phyloP scores from a whole-genome alignment of 768 basidiomycete genomes.

The Tylopilus balloui region DNA sequence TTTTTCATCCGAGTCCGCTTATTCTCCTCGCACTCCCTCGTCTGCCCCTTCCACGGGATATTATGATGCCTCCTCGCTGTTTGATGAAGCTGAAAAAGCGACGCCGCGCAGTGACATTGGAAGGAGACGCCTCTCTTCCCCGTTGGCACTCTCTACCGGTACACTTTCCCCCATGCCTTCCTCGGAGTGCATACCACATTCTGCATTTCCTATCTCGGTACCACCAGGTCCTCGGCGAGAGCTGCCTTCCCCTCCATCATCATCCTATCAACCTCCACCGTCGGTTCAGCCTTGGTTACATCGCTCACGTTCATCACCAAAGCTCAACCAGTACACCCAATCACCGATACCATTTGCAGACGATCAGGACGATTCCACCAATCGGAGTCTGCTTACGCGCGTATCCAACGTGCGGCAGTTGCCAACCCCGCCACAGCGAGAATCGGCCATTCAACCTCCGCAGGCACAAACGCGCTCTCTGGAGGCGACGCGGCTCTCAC shows the following conservation, averaged over 20 bases:
- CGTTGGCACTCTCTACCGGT: slow-evolving; percentile 19
- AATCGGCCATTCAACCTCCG: slow-evolving; percentile 12
- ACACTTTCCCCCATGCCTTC: slow-evolving; percentile 29
- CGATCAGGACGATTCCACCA: slow-evolving; percentile 15
- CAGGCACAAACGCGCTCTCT: slow-evolving; percentile 8
- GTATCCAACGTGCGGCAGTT: slow-evolving; percentile 29
- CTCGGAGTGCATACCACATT: slow-evolving; percentile 26
- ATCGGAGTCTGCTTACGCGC: slow-evolving; percentile 14
- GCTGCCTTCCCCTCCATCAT: slow-evolving; percentile 30
- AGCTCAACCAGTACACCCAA: slow-evolving; percentile 20
- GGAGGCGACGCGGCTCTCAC: slow-evolving; percentile 25
- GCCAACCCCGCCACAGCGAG: slow-evolving; percentile 31
- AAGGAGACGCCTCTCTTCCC: slow-evolving; percentile 10
- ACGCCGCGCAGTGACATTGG: slow-evolving; percentile 11
- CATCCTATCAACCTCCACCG: slow-evolving; percentile 29
- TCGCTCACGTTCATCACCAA: slow-evolving; percentile 38
- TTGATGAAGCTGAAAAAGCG: slow-evolving; percentile 21
- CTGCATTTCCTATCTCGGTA: slow-evolving; percentile 19
- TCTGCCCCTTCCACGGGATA: slow-evolving; percentile 39
- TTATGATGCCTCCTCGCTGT: slow-evolving; percentile 17
- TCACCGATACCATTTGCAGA: slow-evolving; percentile 13
- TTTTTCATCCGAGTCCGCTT: slow-evolving; percentile 47
- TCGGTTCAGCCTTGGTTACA: slow-evolving; percentile 27
- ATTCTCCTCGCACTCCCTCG: slow-evolving; percentile 38
- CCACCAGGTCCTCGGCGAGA: slow-evolving; percentile 22